Evolutionary conservation across 2,329 filamentous ascomycete species (phyloP), one percentile per base, ranked within the genome.

Genomic region (Colletotrichum cordylinicola): DNA sequence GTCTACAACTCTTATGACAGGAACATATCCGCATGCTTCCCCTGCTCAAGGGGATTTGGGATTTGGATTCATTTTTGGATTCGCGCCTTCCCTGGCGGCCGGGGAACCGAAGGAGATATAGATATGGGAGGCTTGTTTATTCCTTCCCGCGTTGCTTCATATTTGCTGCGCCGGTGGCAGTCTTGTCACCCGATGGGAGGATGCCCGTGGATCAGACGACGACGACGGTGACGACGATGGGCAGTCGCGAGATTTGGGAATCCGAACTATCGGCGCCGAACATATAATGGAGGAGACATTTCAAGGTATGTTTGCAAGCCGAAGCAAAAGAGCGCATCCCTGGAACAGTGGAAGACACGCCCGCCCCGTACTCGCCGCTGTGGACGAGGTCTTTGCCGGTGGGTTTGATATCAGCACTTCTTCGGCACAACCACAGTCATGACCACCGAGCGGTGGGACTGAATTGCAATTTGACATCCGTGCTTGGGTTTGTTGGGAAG

Each of bases 401-500:
- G 78, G 78, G 78, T 84, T 93, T 85, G 83, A 90, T 97, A 90
- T 98, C 91, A 97, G 96, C 96, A 98, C 95, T 95, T 98, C 95
- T 98, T 96, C 95, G 96, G 96, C 96, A 95, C 96, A 97, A 96
- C 92, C 91, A 90, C 92, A 96, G 95, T 94, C 95, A 98, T 93
- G 87, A 87, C 77, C 80, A 77, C 71, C 67, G 77, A 86, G 85
- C 84, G 75, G 70, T 27, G 85, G 85, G 93, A 93, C 93, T 91
- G 91, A 89, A 94, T 96, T 97, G 96, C 93, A 98, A 98, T 98
- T 98, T 98, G 96, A 98, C 96, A 98, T 98, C 95, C 94, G 95
- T 98, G 96, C 96, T 96, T 87, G 79, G 35, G 39, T 33, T 58
- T 27, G 4, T 39, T 18, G 35, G 24, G 12, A 21, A 31, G 2